Base-by-base conservation (phyloP, 768 basidiomycete species). In the Nidula microcarpa region DNA sequence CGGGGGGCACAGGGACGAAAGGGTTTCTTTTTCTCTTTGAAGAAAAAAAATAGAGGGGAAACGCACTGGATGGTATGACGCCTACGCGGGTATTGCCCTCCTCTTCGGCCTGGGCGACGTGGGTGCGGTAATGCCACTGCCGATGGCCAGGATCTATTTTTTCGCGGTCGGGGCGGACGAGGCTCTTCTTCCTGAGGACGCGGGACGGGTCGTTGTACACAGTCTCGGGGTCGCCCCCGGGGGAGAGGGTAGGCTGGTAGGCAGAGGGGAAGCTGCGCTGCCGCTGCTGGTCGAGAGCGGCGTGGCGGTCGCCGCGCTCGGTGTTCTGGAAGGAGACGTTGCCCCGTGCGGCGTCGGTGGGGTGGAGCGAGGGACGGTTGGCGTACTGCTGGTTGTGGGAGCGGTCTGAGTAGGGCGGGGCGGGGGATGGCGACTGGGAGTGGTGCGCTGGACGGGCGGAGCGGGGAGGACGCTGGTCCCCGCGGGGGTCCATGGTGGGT, bases 61-160 rank as follows among this genome's bases (percentile, higher is more conserved):
- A 84, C 92, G 60, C 63, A 96, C 94, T 81, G 43, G 91, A 94
- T 30, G 94, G 89, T 66, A 85, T 75, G 10, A 94, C 80, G 47
- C 85, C 91, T 5, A 91, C 76, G 45, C 78, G 63, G 39, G 79
- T 78, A 34, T 73, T 73, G n/a, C 83, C 78, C 62, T 89, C 85
- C 52, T 86, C 76, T 68, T 86, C 84, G 64, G 90, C 73, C 65
- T 86, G 83, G 18, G 88, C 87, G 16, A 91, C 91, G 70, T 91
- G 94, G 53, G 79, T 84, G 51, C 91, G 85, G 71, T 98, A 98
- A 71, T 98, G 89, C 87, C 88, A 98, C 62, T 94, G 86, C 48
- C 94, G 82, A 75, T 98, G 94, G 41, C 85, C 85, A 8, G 94
- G 94, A 63, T 98, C 94, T 60, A 98, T 91, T 77, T 95, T 93